Evolutionary conservation across 2,329 filamentous ascomycete genomes (phyloP).

Genomic region (Colletotrichum sp.): DNA sequence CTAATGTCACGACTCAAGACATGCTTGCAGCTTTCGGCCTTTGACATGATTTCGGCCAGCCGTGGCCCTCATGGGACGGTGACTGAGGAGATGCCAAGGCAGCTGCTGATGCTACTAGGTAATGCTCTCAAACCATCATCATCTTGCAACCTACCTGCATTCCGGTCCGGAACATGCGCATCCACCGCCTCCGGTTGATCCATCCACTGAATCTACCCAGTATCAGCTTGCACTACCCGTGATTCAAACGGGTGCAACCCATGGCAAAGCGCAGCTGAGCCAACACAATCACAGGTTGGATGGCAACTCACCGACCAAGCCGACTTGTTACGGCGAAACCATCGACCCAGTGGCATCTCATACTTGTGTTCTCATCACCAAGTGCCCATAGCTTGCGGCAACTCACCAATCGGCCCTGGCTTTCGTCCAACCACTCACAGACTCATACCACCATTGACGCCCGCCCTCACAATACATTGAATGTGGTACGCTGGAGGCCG

Average conservation of each 20-base stretch:
- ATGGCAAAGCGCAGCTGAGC: background rate
- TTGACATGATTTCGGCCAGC: background rate
- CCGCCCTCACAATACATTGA: background rate
- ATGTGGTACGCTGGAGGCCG: background rate
- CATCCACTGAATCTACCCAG: background rate
- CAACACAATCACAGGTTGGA: background rate
- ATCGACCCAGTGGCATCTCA: background rate
- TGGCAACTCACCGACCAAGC: background rate
- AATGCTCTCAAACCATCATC: background rate
- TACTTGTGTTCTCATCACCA: background rate
- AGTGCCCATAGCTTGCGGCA: background rate
- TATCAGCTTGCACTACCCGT: background rate
- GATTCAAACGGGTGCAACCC: background rate
- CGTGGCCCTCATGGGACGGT: background rate
- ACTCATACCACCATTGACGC: background rate
- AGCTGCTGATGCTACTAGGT: background rate
- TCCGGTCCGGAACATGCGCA: background rate
- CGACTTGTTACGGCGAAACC: background rate
- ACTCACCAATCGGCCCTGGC: background rate
- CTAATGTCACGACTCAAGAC: constrained; percentile 1
- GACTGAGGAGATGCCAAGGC: background rate
- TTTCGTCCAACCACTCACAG: background rate
- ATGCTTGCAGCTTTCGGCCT: background rate
- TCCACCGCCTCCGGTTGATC: background rate
- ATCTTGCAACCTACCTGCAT: constrained; percentile 3